Conservation (phyloP, 768 basidiomycete genomes). For the Leccinum subtestaceum region DNA sequence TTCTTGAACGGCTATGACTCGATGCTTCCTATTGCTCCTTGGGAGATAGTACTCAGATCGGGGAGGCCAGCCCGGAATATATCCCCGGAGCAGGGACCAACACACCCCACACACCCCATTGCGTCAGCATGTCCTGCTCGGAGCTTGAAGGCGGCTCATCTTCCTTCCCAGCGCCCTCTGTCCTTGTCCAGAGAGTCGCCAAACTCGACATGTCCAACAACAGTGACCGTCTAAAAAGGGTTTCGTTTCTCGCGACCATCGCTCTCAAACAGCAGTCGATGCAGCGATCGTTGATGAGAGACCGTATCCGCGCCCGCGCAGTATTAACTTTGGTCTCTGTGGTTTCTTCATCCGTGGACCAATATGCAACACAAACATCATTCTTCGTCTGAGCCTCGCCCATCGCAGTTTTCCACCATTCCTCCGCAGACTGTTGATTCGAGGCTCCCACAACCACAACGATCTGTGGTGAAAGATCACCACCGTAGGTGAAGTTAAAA, state of each 20-base stretch:
- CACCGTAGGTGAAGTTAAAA: slow-evolving; percentile 26
- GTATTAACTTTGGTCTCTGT: neutral
- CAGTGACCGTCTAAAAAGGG: slow-evolving; percentile 14
- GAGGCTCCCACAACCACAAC: slow-evolving; percentile 22
- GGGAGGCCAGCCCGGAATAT: neutral
- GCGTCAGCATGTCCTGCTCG: slow-evolving; percentile 21
- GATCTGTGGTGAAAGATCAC: slow-evolving; percentile 26
- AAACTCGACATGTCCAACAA: slow-evolving; percentile 14
- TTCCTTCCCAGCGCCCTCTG: slow-evolving; percentile 1
- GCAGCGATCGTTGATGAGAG: slow-evolving; percentile 21
- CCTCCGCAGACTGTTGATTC: slow-evolving; percentile 13
- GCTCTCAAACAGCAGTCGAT: slow-evolving; percentile 20
- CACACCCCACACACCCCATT: slow-evolving; percentile 23
- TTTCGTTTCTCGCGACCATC: slow-evolving; percentile 4
- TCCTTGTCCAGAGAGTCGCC: slow-evolving; percentile 8
- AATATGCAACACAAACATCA: slow-evolving; percentile 13
- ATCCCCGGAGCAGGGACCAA: slow-evolving; percentile 9
- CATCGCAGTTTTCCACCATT: slow-evolving; percentile 20
- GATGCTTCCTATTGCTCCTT: neutral
- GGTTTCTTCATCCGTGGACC: neutral
- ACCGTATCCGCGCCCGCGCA: slow-evolving; percentile 6
- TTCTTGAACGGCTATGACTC: neutral
- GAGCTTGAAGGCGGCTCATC: neutral
- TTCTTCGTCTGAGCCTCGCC: slow-evolving; percentile 1
- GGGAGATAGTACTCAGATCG: neutral